These are phyloP conservation scores for Thielaviopsis euricoi DNA, from an alignment of 2,329 filamentous ascomycete genomes.

Conservation along the genomic window DNA sequence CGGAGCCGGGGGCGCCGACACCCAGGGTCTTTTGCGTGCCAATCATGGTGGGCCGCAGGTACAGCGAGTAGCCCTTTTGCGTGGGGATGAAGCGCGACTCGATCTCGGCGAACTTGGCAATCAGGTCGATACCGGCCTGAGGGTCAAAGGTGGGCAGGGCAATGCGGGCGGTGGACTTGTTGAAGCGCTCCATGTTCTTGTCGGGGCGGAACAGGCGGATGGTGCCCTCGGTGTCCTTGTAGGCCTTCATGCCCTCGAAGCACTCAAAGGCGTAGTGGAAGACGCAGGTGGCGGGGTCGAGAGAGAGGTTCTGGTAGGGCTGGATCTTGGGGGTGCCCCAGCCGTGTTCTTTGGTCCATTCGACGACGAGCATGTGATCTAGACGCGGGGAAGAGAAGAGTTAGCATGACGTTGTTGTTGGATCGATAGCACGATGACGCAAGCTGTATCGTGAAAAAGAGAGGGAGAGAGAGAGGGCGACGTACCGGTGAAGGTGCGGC, in stretches of 20 bases:
- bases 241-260: conserved; percentile 99
- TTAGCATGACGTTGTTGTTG: not conserved
- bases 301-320: conserved; percentile 91
- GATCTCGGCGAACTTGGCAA: conserved; percentile 61
- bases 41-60: conserved; percentile 92
- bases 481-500: conserved; percentile 73
- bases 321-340: conserved; percentile 73
- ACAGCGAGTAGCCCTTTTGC: conserved; percentile 79
- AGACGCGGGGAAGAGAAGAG: not conserved
- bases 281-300: conserved; percentile 91
- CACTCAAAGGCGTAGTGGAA: conserved; percentile 98
- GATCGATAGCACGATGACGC: not conserved
- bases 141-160: conserved; percentile 76
- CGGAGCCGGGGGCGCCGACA: conserved; percentile 79
- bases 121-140: conserved; percentile 59
- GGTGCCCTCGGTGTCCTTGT: conserved; percentile 66
- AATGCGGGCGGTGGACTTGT: conserved; percentile 81
- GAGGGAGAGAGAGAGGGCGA: not conserved
- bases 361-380: conserved; percentile 95
- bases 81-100: conserved; percentile 83
- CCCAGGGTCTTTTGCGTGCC: conserved; percentile 90
- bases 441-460: not conserved
- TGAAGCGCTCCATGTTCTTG: conserved; percentile 90
- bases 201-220: conserved; percentile 85
- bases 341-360: conserved; percentile 76